These are phyloP conservation scores for Meira nashicola DNA, from an alignment of 1,284 basidiomycete genomes.

Conservation along the genomic window DNA sequence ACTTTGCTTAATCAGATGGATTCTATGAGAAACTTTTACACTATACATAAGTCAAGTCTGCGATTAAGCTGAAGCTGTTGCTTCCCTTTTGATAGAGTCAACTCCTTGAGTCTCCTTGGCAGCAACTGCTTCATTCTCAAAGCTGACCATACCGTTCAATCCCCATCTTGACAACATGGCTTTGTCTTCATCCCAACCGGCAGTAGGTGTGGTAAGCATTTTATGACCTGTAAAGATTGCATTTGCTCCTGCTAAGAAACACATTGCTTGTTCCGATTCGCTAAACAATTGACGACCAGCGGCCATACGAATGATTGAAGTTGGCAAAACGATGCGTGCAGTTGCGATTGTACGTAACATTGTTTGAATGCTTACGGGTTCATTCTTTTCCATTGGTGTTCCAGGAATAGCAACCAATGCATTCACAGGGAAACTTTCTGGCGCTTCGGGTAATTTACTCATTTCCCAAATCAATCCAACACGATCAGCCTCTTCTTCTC, in stretches of 20 bases:
- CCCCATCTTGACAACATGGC: constrained; percentile 86
- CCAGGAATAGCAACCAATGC: constrained; percentile 69
- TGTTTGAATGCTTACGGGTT: constrained; percentile 63
- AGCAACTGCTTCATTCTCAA: constrained; percentile 33
- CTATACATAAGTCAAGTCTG: too few species aligned
- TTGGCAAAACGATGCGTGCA: constrained; percentile 82
- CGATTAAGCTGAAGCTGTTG: too few species aligned
- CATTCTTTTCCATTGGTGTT: constrained; percentile 61
- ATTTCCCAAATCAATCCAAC: constrained; percentile 93
- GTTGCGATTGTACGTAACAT: constrained; percentile 91
- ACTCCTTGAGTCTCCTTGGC: too few species aligned
- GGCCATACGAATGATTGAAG: constrained; percentile 87
- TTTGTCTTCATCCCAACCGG: constrained; percentile 69
- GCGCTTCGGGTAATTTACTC: constrained; percentile 81
- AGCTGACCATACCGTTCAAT: constrained; percentile 80
- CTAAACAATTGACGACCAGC: constrained; percentile 84
- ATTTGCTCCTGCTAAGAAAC: constrained; percentile 97
- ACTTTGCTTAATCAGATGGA: too few species aligned
- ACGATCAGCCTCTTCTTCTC: constrained; percentile 83
- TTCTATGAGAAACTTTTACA: too few species aligned
- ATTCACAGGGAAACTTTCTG: constrained; percentile 97
- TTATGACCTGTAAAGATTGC: constrained; percentile 95
- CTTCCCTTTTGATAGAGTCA: too few species aligned
- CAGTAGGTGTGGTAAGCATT: constrained; percentile 89
- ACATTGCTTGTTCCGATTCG: constrained; percentile 93